Conservation (phyloP, 2,329 filamentous ascomycete species). For the Botrytis porri region DNA sequence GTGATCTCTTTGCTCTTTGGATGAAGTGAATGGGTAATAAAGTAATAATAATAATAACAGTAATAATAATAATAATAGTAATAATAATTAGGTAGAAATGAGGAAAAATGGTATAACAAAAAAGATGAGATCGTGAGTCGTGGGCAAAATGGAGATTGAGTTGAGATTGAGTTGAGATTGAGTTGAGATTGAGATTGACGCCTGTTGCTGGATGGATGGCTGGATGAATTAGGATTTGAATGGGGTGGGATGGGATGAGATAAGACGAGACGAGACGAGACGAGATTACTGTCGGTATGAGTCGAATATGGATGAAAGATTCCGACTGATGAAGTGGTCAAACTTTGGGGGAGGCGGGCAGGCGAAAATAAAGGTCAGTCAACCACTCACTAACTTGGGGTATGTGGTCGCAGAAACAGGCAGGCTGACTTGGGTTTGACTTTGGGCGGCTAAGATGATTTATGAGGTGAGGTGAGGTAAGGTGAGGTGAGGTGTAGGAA, state of each 20-base stretch:
- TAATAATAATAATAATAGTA: not conserved
- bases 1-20: not conserved
- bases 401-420: not conserved
- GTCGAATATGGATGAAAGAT: not conserved
- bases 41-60: not conserved
- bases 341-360: not conserved
- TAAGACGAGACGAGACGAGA: not conserved
- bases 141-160: not conserved
- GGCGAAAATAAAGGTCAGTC: not conserved
- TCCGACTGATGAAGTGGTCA: not conserved
- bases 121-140: not conserved
- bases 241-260: too few relatives aligned
- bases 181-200: not conserved
- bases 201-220: not conserved
- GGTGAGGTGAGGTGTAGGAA: not conserved
- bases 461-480: not conserved
- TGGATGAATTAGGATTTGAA: not conserved
- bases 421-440: not conserved
- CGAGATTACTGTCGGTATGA: not conserved
- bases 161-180: not conserved
- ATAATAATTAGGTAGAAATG: slow-evolving; percentile 13
- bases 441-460: not conserved
- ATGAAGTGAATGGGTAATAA: not conserved
- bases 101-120: not conserved
- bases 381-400: not conserved